Evolutionary conservation across 768 basidiomycete genomes (phyloP), one percentile per base, ranked within the genome.

Genomic region (Gymnopilus dilepis): DNA sequence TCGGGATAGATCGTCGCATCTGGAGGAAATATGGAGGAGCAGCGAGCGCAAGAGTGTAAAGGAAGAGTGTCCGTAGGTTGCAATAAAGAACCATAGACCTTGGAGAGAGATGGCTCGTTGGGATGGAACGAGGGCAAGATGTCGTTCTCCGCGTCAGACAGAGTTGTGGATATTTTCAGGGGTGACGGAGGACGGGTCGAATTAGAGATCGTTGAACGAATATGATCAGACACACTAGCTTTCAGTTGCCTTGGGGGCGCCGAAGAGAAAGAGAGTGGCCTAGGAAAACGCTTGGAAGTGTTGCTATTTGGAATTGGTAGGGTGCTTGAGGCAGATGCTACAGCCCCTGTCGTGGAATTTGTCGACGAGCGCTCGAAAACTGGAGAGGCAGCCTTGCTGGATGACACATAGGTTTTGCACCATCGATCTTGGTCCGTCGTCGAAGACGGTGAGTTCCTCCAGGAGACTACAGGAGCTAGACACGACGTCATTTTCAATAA

Each of bases 1-100:
- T 93, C 88, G 1, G 93, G 93, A 69, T 92, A 95, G 61, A 95
- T 92, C 30, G 93, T 95, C 21, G 90, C 85, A 71, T 95, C 92
- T 2, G 92, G 92, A 34, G 86, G 84, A 69, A 94, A 95, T 9
- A 80, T 77, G 0, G 80, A 73, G 15, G 78, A 76, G 70, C 93
- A 95, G 12, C 86, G 71, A 33, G 82, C 83, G 70, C 93, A 95
- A 3, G 85, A 84, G 67, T 89, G 88, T 26, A 86, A 82, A 8
- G 82, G 72, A n/a, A 94, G 80, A 6, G 88, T 83, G 68, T 90
- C 90, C 65, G 87, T 87, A 22, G 91, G 86, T 69, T 94, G 92
- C 17, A 95, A 77, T 22, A 95, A 83, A 0, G 93, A 93, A 26
- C 93, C 93, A 65, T 93, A 94, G 4, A 89, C 92, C 73, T 92